phyloP scores from a whole-genome alignment of 2,329 filamentous ascomycete genomes.

The Hortaea werneckii region DNA sequence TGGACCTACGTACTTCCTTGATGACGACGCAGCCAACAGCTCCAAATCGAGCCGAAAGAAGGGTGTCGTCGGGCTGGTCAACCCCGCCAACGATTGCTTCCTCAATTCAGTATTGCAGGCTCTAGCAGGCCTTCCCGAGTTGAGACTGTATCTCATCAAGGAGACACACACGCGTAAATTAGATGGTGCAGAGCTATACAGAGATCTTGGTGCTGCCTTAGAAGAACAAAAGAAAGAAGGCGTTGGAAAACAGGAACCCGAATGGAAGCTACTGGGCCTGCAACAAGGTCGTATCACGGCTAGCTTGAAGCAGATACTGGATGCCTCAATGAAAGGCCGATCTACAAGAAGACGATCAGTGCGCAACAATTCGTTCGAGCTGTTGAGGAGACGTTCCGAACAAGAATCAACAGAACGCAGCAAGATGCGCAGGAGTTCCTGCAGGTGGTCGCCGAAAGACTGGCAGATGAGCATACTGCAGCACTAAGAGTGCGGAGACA shows the following conservation, averaged over 20 bases:
- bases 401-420: slow-evolving; percentile 85
- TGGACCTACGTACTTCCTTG: slow-evolving; percentile 90
- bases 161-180: slow-evolving; percentile 77
- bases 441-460: slow-evolving; percentile 81
- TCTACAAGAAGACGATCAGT: slow-evolving; percentile 88
- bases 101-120: slow-evolving; percentile 96
- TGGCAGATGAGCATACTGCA: slow-evolving; percentile 90
- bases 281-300: slow-evolving; percentile 76
- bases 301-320: slow-evolving; percentile 84
- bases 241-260: slow-evolving; percentile 21
- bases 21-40: slow-evolving; percentile 57
- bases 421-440: slow-evolving; percentile 97
- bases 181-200: slow-evolving; percentile 68
- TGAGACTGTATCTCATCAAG: slow-evolving; percentile 83
- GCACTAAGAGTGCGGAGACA: slow-evolving; percentile 61
- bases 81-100: slow-evolving; percentile 72
- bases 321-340: slow-evolving; percentile 87
- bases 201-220: slow-evolving; percentile 43
- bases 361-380: slow-evolving; percentile 74
- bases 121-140: slow-evolving; percentile 76
- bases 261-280: slow-evolving; percentile 47
- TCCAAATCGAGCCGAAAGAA: slow-evolving; percentile 60
- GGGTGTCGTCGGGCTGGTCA: slow-evolving; percentile 77
- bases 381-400: slow-evolving; percentile 76
- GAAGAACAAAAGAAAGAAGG: slow-evolving; percentile 54